Evolutionary conservation across 2,329 filamentous ascomycete genomes (phyloP).

Genomic region (Nothomitra cinnamomea): DNA sequence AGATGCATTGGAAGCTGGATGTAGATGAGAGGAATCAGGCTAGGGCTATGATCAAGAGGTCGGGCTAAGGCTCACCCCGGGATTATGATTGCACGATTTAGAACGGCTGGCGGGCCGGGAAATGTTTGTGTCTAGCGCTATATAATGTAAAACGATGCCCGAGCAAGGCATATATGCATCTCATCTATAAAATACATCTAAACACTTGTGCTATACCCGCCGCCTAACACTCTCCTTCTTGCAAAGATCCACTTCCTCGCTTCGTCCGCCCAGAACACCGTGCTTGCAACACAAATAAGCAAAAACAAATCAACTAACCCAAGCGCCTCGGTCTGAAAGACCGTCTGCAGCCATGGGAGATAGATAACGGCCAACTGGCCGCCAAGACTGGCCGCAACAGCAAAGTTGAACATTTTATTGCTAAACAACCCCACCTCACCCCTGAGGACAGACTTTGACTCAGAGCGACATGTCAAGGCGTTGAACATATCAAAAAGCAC

Average conservation of each 20-base stretch:
- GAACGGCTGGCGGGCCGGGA: background rate
- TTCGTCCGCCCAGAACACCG: conserved; percentile 93
- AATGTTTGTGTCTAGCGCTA: background rate
- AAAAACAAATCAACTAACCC: conserved; percentile 54
- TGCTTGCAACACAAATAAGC: conserved; percentile 61
- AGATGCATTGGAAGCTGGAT: conserved; percentile 53
- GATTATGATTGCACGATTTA: background rate
- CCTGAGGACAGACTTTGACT: conserved; percentile 72
- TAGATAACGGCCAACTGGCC: conserved; percentile 90
- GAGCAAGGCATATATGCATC: background rate
- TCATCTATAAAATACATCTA: conserved; percentile 18
- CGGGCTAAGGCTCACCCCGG: background rate
- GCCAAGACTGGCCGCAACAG: conserved; percentile 65
- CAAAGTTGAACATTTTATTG: conserved; percentile 94
- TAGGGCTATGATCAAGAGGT: conserved; percentile 42
- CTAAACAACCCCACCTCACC: conserved; percentile 71
- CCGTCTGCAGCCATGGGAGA: conserved; percentile 77
- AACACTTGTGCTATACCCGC: conserved; percentile 51
- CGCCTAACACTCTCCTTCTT: conserved; percentile 38
- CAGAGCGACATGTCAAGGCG: conserved; percentile 79
- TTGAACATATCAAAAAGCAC: conserved; percentile 99
- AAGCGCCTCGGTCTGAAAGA: conserved; percentile 90
- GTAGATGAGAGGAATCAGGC: conserved; percentile 59
- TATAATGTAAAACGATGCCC: too few relatives aligned
- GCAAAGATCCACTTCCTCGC: conserved; percentile 55